A percentile compares a stretch with the other conserved stretches of the same genome.
These are phyloP conservation scores for Neocatenulostroma microsporum DNA, from an alignment of 2,329 filamentous ascomycete species.

Conservation along the genomic window DNA sequence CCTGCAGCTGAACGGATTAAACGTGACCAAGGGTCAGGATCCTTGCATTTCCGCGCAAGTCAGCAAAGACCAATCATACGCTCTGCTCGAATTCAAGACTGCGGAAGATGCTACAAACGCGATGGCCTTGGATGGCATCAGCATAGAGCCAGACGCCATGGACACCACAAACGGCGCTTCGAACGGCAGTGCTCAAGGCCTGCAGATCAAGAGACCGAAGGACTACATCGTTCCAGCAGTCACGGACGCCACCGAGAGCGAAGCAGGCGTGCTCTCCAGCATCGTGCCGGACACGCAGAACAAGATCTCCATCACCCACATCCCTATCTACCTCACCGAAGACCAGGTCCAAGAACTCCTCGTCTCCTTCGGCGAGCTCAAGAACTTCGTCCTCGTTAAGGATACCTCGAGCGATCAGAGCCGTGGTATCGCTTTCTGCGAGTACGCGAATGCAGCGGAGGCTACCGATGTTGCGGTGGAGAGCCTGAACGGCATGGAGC, in stretches of 20 bases:
- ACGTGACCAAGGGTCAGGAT: constrained; percentile 74
- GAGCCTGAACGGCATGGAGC: constrained; percentile 84
- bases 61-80: constrained; percentile 70
- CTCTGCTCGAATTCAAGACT: constrained; percentile 83
- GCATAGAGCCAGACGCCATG: constrained; percentile 64
- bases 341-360: constrained; percentile 88
- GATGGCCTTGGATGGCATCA: constrained; percentile 79
- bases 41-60: constrained; percentile 80
- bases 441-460: constrained; percentile 67
- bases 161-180: constrained; percentile 43
- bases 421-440: constrained; percentile 92
- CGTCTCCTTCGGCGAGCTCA: constrained; percentile 83
- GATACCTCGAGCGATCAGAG: constrained; percentile 71
- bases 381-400: constrained; percentile 84
- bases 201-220: constrained; percentile 80
- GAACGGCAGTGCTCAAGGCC: constrained; percentile 49
- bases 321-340: constrained; percentile 79
- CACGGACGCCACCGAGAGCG: constrained; percentile 62
- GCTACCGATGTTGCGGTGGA: constrained; percentile 81
- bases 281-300: constrained; percentile 85
- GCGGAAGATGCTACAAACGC: constrained; percentile 84
- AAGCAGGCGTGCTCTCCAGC: constrained; percentile 68
- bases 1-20: constrained; percentile 90
- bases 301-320: constrained; percentile 88
- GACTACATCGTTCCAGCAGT: constrained; percentile 91